Evolutionary conservation across 2,329 filamentous ascomycete genomes (phyloP).

Genomic region (Talaromyces sp.): DNA sequence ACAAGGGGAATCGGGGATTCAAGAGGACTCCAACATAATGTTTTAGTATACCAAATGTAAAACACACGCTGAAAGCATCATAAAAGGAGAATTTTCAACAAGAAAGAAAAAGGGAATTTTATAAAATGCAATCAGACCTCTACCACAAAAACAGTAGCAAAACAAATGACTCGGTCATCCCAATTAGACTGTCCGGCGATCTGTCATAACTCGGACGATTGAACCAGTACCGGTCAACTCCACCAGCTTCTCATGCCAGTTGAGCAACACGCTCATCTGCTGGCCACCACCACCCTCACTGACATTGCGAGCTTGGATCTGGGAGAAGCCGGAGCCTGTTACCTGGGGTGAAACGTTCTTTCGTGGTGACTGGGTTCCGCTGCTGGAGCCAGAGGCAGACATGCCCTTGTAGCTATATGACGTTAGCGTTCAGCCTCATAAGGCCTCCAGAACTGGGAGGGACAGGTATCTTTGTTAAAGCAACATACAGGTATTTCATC

Average conservation of each 20-base stretch:
- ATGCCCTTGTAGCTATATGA: slow-evolving; percentile 82
- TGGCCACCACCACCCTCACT: slow-evolving; percentile 73
- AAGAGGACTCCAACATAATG: slow-evolving; percentile 19
- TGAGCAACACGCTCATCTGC: slow-evolving; percentile 93
- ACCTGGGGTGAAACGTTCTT: slow-evolving; percentile 69
- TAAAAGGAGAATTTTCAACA: slow-evolving; percentile 13
- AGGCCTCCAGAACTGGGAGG: not conserved
- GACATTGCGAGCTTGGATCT: slow-evolving; percentile 64
- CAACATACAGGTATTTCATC: slow-evolving; percentile 92
- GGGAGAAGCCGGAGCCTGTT: slow-evolving; percentile 89
- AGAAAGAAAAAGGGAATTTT: slow-evolving; percentile 11
- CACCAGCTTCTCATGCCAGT: slow-evolving; percentile 98
- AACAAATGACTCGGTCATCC: slow-evolving; percentile 11
- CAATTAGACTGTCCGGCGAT: slow-evolving; percentile 79
- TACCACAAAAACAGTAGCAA: slow-evolving; percentile 22
- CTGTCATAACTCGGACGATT: slow-evolving; percentile 93
- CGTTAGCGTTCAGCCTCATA: not conserved
- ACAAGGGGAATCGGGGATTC: slow-evolving; percentile 4
- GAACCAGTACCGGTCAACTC: slow-evolving; percentile 90
- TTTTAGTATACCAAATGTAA: slow-evolving; percentile 29
- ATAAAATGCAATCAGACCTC: slow-evolving; percentile 26
- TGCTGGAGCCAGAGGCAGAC: slow-evolving; percentile 50
- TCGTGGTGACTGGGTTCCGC: slow-evolving; percentile 52
- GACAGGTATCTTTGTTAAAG: not conserved
- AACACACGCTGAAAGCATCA: slow-evolving; percentile 25